Evolutionary conservation across 768 basidiomycete species (phyloP), one percentile per base, ranked within the genome.

Genomic region (Leccinum obscurum): DNA sequence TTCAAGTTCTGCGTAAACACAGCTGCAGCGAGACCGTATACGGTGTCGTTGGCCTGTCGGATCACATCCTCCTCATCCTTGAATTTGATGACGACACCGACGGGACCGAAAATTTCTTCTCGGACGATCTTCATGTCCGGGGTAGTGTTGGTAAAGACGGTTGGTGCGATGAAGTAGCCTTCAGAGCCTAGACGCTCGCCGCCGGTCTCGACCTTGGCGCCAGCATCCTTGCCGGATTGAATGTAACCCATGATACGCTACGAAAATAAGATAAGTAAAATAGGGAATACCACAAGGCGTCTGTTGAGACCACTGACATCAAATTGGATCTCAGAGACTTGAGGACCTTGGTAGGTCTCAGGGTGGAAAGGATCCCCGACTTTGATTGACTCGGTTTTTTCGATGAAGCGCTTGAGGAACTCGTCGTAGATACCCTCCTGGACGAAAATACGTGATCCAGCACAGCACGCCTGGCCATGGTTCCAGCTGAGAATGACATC

Each of bases 1-100:
- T 82, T 85, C 77, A 96, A 75, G 74, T 95, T 81, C 68, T 85
- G 80, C 37, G 90, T 87, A 81, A 95, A 97, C 56, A 98, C 86
- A 8, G 90, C 89, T 3, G 90, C 87, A 14, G 93, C 93, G 50
- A 97, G 84, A 59, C 95, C 95, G 73, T 95, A 96, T 54, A 78
- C 68, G 0, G 91, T 89, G 71, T 96, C 88, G 75, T 99, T 99
- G 28, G 93, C 96, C 68, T 84, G 81, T 52, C 72, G 74, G 65
- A 92, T 75, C 41, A 86, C 86, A 59, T 90, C 85, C 64, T 83
- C 81, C 62, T 84, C 85, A 54, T 83, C 81, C 67, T 86, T 83
- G 77, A 94, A 93, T 70, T 86, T 87, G 77, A 87, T 82, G 41
- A 94, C 76, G 28, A 87, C 89, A 57, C 85, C 85, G 46, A 92